phyloP scores from a whole-genome alignment of 2,329 filamentous ascomycete genomes.

The Aquanectria penicillioides region DNA sequence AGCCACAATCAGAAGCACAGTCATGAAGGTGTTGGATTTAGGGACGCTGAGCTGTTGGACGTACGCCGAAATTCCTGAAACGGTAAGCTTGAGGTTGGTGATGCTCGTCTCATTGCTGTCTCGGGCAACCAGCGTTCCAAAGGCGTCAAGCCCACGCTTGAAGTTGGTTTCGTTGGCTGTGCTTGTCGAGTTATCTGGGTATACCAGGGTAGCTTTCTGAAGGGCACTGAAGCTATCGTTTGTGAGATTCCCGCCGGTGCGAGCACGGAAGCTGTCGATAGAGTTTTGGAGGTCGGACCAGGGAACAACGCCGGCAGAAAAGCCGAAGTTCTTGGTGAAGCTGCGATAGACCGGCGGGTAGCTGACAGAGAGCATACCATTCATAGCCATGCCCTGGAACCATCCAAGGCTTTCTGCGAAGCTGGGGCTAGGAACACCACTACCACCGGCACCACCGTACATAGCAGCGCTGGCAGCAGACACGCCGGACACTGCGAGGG shows the following conservation, averaged over 20 bases:
- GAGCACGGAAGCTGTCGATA: constrained; percentile 84
- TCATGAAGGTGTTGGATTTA: constrained; percentile 95
- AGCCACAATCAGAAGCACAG: constrained; percentile 86
- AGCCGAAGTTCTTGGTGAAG: constrained; percentile 93
- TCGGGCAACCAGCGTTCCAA: constrained; percentile 63
- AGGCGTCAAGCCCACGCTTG: constrained; percentile 61
- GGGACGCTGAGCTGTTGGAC: constrained; percentile 88
- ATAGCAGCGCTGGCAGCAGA: constrained; percentile 73
- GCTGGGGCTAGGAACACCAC: constrained; percentile 78
- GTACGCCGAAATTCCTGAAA: constrained; percentile 83
- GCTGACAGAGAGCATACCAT: constrained; percentile 93
- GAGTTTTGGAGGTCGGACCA: constrained; percentile 82
- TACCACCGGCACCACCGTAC: constrained; percentile 63
- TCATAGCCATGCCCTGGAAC: constrained; percentile 95
- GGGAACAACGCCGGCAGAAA: constrained; percentile 84
- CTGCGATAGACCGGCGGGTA: constrained; percentile 89
- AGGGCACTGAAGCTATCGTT: constrained; percentile 80
- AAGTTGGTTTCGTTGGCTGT: constrained; percentile 51
- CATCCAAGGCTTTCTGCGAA: constrained; percentile 87
- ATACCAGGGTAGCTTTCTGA: constrained; percentile 79
- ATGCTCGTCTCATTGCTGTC: constrained; percentile 37
- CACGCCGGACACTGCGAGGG: constrained; percentile 77
- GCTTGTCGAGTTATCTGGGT: constrained; percentile 66
- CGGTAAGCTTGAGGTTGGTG: constrained; percentile 57
- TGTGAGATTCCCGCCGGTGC: constrained; percentile 88